Base-by-base conservation (phyloP, 148 eudicot genomes). In the Simmondsia chinensis region DNA sequence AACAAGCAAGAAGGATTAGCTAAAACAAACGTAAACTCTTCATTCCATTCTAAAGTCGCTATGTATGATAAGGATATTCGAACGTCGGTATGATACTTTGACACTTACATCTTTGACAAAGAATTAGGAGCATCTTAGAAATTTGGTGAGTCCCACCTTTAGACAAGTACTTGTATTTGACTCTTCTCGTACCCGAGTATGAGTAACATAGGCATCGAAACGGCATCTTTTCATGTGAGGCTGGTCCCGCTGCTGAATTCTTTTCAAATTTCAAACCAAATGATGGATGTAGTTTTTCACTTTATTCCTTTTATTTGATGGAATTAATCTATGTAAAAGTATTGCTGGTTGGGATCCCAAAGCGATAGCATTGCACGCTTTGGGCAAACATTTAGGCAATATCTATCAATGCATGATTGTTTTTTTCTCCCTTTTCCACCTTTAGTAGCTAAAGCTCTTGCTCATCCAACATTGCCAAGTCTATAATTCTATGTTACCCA, bases 391-490 rank as follows among this genome's bases (percentile, higher is more conserved):
- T 44, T n/a, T 45, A 19, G 53, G 33, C 14, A 53, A 23, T 12
- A 36, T 25, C 43, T 50, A 41, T 35, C n/a, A 31, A 6, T 48
- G 33, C 33, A 40, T 41, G 59, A 16, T 31, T 36, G 38, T 40
- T 28, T 46, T 4, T 6, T 15, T 36, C 7, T 36, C 40, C 3
- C 21, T 20, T 39, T 12, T 24, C 24, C n/a, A n/a, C n/a, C 49
- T 59, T 49, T 49, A 59, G 49, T 59, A 39, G 64, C 50, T 59
- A 56, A 43, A 42, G 42, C 10, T 41, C 64, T 59, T 59, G 48
- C 48, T 59, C 64, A 59, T 33, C 6, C 50, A 41, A 40, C 9
- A 9, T 28, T 28, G 31, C 31, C 9, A 5, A 5, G 31, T 28
- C 31, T 28, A n/a, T n/a, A n/a, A n/a, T n/a, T n/a, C n/a, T n/a